Evolutionary conservation across 106 monocot genomes (phyloP).

Genomic region (Ottelia alismoides): DNA sequence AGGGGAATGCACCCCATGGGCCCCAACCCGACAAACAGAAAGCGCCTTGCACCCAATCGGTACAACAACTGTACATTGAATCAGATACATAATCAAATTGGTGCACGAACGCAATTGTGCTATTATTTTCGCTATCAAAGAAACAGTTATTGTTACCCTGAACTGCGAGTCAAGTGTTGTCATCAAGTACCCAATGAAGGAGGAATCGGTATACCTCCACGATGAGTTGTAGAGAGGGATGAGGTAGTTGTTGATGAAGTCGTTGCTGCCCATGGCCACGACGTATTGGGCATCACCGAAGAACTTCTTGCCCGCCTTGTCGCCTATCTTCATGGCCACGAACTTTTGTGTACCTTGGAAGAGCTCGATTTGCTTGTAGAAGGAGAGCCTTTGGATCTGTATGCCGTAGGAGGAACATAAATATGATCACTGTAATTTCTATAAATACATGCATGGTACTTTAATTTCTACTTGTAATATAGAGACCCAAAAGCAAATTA

Average conservation of each 20-base stretch:
- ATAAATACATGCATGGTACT: not conserved
- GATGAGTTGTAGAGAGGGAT: slow-evolving; percentile 74
- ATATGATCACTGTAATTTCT: not conserved
- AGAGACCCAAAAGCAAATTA: not conserved
- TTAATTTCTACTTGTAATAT: not conserved
- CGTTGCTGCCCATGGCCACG: slow-evolving; percentile 80
- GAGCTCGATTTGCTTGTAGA: slow-evolving; percentile 90
- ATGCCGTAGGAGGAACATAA: no score
- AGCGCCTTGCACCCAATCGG: slow-evolving; percentile 37
- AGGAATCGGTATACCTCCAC: slow-evolving; percentile 52
- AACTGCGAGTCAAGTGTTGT: slow-evolving; percentile 52
- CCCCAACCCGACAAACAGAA: slow-evolving; percentile 83
- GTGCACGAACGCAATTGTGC: no score
- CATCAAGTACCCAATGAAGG: slow-evolving; percentile 54
- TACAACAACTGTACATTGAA: slow-evolving; percentile 35
- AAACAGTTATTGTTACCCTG: slow-evolving; percentile 38
- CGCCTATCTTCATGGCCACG: slow-evolving; percentile 61
- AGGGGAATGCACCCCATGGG: slow-evolving; percentile 98
- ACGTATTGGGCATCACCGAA: slow-evolving; percentile 58
- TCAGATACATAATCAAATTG: no score
- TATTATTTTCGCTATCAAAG: no score
- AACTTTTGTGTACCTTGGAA: slow-evolving; percentile 73
- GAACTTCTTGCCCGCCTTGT: slow-evolving; percentile 38
- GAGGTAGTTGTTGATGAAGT: slow-evolving; percentile 96
- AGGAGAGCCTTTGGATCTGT: slow-evolving; percentile 87